phyloP scores from a whole-genome alignment of 1,284 basidiomycete genomes.

The Cystobasidium sp. region DNA sequence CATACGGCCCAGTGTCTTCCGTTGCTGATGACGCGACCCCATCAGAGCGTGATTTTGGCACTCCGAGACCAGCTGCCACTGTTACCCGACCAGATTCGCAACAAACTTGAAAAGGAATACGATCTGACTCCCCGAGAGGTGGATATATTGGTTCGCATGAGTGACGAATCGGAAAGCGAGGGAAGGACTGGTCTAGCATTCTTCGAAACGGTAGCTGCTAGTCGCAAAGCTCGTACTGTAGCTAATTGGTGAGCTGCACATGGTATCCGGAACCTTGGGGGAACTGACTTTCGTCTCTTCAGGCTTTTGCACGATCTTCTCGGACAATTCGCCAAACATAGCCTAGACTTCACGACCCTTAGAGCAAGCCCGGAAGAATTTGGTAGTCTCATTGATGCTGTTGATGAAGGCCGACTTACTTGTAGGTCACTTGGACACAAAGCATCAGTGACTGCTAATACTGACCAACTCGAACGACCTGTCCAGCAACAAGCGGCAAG shows the following conservation, averaged over 20 bases:
- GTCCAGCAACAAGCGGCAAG: no score
- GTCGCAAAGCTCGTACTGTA: constrained; percentile 70
- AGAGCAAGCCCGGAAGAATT: constrained; percentile 68
- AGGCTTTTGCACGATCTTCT: constrained; percentile 88
- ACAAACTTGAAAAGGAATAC: constrained; percentile 64
- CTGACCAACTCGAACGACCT: no score
- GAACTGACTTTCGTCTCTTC: not conserved
- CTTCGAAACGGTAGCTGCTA: constrained; percentile 70
- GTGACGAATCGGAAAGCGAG: constrained; percentile 65
- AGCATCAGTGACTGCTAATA: no score
- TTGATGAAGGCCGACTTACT: constrained; percentile 70
- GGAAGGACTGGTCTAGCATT: constrained; percentile 68
- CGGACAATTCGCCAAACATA: constrained; percentile 70
- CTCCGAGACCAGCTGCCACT: constrained; percentile 74
- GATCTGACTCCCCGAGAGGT: constrained; percentile 70
- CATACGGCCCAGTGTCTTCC: not conserved
- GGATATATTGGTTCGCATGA: constrained; percentile 65
- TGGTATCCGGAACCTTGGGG: not conserved
- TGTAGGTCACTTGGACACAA: constrained; percentile 60
- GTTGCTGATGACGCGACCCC: no score
- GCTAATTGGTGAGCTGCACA: constrained; percentile 76
- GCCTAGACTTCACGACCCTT: constrained; percentile 67
- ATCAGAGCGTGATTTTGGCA: constrained; percentile 58
- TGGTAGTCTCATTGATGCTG: constrained; percentile 76
- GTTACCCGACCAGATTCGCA: constrained; percentile 71